phyloP scores from a whole-genome alignment of 345 rosid species.

The Abelmoschus esculentus region DNA sequence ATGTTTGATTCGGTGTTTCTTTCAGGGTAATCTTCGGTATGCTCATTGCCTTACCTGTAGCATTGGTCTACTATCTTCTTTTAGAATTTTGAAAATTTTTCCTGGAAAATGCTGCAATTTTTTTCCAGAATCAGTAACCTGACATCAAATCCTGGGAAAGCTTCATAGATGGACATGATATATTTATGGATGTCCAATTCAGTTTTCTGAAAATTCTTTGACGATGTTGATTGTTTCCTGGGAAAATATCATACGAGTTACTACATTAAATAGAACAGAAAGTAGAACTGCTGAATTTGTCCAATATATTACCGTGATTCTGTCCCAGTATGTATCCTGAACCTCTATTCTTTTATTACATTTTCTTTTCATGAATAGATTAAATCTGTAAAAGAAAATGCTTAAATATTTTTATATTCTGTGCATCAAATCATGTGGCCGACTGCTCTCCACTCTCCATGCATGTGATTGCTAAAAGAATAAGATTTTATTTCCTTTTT shows the following conservation, averaged over 20 bases:
- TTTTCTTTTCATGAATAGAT: neutral
- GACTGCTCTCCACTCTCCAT: neutral
- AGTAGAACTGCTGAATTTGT: neutral
- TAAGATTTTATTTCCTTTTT: neutral
- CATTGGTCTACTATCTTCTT: constrained; percentile 62
- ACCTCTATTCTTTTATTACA: neutral
- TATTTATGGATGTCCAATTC: neutral
- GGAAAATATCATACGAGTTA: neutral
- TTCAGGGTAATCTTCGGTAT: constrained; percentile 78
- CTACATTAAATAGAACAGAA: neutral
- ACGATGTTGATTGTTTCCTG: neutral
- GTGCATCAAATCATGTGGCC: neutral
- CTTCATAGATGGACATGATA: neutral
- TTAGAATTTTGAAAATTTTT: constrained; percentile 25
- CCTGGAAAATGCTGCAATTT: neutral
- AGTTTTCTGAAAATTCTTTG: constrained; percentile 2
- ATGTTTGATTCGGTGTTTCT: constrained; percentile 8
- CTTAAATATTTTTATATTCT: neutral
- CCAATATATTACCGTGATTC: neutral
- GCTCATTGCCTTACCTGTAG: constrained; percentile 69
- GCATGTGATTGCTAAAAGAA: constrained; percentile 7
- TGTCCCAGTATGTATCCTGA: neutral
- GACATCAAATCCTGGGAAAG: neutral
- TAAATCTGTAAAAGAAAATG: neutral
- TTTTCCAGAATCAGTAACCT: neutral